Conservation (phyloP, 2,329 filamentous ascomycete species). For the Fusarium lyarnte region DNA sequence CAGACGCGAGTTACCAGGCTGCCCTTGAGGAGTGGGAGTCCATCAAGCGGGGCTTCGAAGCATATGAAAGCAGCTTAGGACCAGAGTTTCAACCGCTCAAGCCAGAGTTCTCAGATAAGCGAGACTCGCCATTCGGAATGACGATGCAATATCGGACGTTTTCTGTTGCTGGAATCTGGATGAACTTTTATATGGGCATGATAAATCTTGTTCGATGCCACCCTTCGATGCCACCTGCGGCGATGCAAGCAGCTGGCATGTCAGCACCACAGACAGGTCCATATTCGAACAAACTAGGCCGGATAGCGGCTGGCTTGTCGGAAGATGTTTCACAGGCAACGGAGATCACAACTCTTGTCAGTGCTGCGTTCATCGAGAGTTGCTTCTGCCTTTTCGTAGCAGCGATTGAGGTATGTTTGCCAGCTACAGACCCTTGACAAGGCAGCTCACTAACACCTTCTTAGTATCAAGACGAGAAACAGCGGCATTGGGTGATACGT, state of each 20-base stretch:
- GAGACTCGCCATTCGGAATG: conserved; percentile 79
- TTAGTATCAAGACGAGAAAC: conserved; percentile 75
- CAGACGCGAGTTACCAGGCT: conserved; percentile 71
- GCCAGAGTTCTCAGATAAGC: conserved; percentile 70
- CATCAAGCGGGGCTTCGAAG: conserved; percentile 75
- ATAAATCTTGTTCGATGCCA: conserved; percentile 86
- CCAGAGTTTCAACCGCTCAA: conserved; percentile 80
- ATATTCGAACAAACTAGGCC: conserved; percentile 79
- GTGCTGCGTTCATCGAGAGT: conserved; percentile 83
- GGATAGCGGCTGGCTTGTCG: conserved; percentile 78
- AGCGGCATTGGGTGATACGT: conserved; percentile 81
- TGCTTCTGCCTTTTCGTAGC: conserved; percentile 88
- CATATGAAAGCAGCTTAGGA: conserved; percentile 73
- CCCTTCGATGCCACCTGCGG: conserved; percentile 89
- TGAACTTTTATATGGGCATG: conserved; percentile 84
- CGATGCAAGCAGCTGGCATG: conserved; percentile 85
- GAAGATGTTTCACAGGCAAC: conserved; percentile 62
- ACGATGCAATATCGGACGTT: conserved; percentile 85
- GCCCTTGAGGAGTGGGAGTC: conserved; percentile 82
- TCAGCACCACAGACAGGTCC: conserved; percentile 76
- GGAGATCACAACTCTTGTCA: conserved; percentile 79
- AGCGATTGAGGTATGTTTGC: conserved; percentile 70
- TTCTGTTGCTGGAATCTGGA: conserved; percentile 88
- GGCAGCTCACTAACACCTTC: conserved; percentile 24
- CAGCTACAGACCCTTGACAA: not conserved